Evolutionary conservation across 805 yeast genomes (phyloP).

Genomic region (Saturnispora dispora): DNA sequence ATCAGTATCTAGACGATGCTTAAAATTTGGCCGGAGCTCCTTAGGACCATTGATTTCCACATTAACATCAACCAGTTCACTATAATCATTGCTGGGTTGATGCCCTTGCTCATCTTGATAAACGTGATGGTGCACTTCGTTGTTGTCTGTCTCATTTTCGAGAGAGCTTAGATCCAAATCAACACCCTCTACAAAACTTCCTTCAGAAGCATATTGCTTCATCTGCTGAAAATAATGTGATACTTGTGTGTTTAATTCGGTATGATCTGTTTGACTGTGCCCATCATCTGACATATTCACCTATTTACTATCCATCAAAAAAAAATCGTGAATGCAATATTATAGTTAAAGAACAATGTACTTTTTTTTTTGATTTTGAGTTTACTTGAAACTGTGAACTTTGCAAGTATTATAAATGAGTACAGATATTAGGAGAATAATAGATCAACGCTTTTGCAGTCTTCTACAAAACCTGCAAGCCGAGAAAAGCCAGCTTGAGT

Average conservation of each 20-base stretch:
- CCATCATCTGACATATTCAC: neutral
- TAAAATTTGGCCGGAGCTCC: slow-evolving; percentile 1
- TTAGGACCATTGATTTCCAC: neutral
- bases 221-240: slow-evolving; percentile 23
- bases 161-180: slow-evolving; percentile 15
- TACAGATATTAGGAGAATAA: slow-evolving; percentile 13
- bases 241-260: slow-evolving; percentile 22
- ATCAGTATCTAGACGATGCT: neutral
- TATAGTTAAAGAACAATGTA: neutral
- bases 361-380: neutral
- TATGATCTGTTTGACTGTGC: slow-evolving; percentile 19
- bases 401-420: slow-evolving; percentile 6
- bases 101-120: neutral
- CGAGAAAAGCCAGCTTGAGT: neutral
- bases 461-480: neutral
- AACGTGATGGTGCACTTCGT: neutral
- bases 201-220: slow-evolving; percentile 14
- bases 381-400: neutral
- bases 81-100: neutral
- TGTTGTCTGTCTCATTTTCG: neutral
- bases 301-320: neutral
- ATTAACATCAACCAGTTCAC: neutral
- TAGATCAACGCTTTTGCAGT: slow-evolving; percentile 11
- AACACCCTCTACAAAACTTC: slow-evolving; percentile 15
- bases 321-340: neutral